Base-by-base conservation (phyloP, 768 basidiomycete genomes). In the Nidularia pulvinata region DNA sequence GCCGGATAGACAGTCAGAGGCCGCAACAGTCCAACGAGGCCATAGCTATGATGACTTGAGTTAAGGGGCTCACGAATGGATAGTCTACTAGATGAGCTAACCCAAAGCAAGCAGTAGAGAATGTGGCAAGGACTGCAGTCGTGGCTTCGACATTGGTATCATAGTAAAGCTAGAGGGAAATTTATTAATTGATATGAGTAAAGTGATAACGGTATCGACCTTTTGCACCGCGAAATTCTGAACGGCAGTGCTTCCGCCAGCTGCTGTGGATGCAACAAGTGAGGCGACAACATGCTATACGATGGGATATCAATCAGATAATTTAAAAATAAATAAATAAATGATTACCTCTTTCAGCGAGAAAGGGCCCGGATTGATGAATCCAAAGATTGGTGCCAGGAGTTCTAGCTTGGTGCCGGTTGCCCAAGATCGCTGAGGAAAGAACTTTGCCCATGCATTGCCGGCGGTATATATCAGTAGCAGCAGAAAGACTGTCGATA, bases 61-160 rank as follows among this genome's bases (percentile, higher is more conserved):
- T 45, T 48, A 33, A 37, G 4, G 30, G 19, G 9, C 19, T 48
- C 7, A 2, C 5, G 42, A 33, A 13, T 19, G 35, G 46, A 47
- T 14, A 30, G 35, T 3, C 5, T 3, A 49, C 37, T 2, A 19
- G 19, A n/a, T 22, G 1, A 10, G 56, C 74, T 51, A 57, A 84
- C 77, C 82, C 83, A 64, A 86, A 85, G 61, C 81, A 82, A 4
- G 81, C 81, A 0, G 84, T 84, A 2, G 83, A 85, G 65, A 85
- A 85, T 0, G 83, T 85, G 0, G 82, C 81, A 7, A 88, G 75
- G 33, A 85, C 69, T 6, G 83, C 83, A 2, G 82, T 83, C 0
- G 77, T 72, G 1, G 82, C 79, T 45, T 73, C 70, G 2, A 85
- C 80, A 34, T 82, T 67, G 3, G 81, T 81, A 55, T 81, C 70